These are phyloP conservation scores for Acrocalymma vagum DNA, from an alignment of 2,329 filamentous ascomycete genomes.

Conservation along the genomic window DNA sequence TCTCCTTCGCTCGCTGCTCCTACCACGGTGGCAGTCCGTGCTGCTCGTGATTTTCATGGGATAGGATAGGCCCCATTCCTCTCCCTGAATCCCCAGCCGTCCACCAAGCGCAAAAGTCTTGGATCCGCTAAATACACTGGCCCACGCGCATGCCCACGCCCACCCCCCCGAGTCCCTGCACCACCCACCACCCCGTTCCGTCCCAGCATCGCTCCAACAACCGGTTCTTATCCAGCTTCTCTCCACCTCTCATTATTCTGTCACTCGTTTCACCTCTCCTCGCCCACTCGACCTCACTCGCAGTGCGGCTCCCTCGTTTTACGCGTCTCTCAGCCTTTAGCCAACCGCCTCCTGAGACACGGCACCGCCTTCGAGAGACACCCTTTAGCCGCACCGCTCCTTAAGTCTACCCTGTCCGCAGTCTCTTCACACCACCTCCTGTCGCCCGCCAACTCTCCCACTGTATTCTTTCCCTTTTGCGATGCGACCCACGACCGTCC, in stretches of 20 bases:
- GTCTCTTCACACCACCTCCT: slow-evolving; percentile 15
- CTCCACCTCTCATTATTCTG: slow-evolving; percentile 35
- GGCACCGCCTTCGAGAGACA: slow-evolving; percentile 18
- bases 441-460: slow-evolving; percentile 15
- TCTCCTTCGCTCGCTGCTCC: too few species aligned
- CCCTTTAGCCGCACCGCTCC: slow-evolving; percentile 31
- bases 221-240: slow-evolving; percentile 21
- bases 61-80: too few species aligned
- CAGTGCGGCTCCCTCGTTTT: slow-evolving; percentile 14
- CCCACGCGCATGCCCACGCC: slow-evolving; percentile 28
- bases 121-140: slow-evolving; percentile 14
- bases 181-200: slow-evolving; percentile 20
- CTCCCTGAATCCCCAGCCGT: too few species aligned
- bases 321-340: slow-evolving; percentile 17
- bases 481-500: slow-evolving; percentile 42
- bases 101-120: slow-evolving; percentile 5
- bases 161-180: slow-evolving; percentile 32
- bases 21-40: too few species aligned
- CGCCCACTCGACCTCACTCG: slow-evolving; percentile 23
- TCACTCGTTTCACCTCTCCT: slow-evolving; percentile 41
- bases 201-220: slow-evolving; percentile 25
- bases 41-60: too few species aligned
- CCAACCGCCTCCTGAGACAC: slow-evolving; percentile 29
- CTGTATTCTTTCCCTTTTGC: slow-evolving; percentile 20
- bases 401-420: slow-evolving; percentile 24